Evolutionary conservation across 2,329 filamentous ascomycete genomes (phyloP), one percentile per base, ranked within the genome.

Genomic region (Sporothrix curviconia): DNA sequence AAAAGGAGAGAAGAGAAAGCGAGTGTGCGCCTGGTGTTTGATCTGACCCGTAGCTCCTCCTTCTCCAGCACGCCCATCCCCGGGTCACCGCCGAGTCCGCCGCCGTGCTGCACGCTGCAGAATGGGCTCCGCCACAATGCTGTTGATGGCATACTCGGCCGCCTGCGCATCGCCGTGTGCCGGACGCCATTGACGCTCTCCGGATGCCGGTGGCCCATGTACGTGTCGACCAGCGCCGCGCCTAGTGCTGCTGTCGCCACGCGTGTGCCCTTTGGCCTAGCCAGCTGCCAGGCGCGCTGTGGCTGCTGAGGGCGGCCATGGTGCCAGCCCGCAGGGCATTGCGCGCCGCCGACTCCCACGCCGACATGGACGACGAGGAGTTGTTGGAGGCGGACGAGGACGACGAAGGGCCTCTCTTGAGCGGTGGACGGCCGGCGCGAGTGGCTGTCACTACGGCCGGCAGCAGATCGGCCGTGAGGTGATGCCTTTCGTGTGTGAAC

Each of bases 161-260:
- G 61, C 60, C 37, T 67, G 63, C 24, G 59, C 54, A 66, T 60
- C 4, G 65, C 66, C n/a, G 61, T 61, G 51, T 68, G 66, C 15
- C 65, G 63, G 17, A 67, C 49, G 14, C 66, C 66, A 8, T 66
- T 63, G 32, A 62, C 49, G 9, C 50, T 60, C 7, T 62, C 49
- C 3, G 65, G 66, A 24, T 62, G 59, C 19, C 59, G 60, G 15
- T 62, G 56, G 22, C 30, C 44, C 32, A 67, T 61, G 49, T 64
- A 63, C 4, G 65, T 64, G 47, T 68, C 66, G 14, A 68, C 64
- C n/a, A 68, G 54, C 4, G 66, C 66, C 0, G 66, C 63, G 1
- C 65, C 64, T 11, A 68, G 60, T 5, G 65, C 66, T 0, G 66
- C 66, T 36, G 65, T 66, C 8, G 62, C 66, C 24, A 67, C 63